Percentiles rank a stretch among this genome's conserved stretches.
Conservation (phyloP, 2,329 filamentous ascomycete genomes). For the Fusarium begoniae region DNA sequence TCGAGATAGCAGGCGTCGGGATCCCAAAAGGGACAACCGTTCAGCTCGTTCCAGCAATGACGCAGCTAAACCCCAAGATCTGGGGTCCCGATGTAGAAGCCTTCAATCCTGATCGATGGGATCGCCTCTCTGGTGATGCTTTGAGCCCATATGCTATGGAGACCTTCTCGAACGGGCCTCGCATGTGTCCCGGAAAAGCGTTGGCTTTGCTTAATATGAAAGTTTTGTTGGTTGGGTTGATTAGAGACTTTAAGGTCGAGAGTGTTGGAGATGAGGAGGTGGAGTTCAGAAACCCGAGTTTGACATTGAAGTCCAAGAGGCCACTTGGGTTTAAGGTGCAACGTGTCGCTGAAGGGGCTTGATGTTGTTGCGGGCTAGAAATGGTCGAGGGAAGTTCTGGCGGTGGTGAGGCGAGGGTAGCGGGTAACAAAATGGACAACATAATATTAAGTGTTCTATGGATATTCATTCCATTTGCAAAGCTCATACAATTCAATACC, state of each 20-base stretch:
- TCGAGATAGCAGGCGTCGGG: not conserved
- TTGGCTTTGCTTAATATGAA: conserved; percentile 25
- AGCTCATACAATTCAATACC: not conserved
- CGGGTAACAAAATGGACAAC: not conserved
- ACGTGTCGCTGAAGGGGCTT: rapidly evolving
- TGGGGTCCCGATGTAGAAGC: conserved; percentile 1
- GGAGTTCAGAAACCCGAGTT: conserved; percentile 10
- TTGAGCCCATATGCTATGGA: conserved; percentile 10
- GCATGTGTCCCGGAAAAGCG: conserved; percentile 22
- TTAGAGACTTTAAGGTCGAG: conserved; percentile 8
- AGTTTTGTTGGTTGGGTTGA: not conserved
- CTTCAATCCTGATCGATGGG: conserved; percentile 13
- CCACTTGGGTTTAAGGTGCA: not conserved
- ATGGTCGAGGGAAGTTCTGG: rapidly evolving
- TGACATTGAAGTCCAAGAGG: conserved; percentile 1
- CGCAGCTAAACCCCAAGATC: conserved; percentile 16
- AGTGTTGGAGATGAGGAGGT: not conserved
- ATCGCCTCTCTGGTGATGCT: not conserved
- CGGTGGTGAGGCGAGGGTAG: rapidly evolving
- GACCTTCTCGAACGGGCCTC: conserved; percentile 7
- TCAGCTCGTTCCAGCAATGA: conserved; percentile 9
- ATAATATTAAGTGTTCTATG: rapidly evolving
- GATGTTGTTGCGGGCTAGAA: rapidly evolving
- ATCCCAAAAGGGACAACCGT: conserved; percentile 20
- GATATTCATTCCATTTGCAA: too few species aligned